Conservation (phyloP, 371 early-diverging fungal genomes). For the Mortierella sp. region DNA sequence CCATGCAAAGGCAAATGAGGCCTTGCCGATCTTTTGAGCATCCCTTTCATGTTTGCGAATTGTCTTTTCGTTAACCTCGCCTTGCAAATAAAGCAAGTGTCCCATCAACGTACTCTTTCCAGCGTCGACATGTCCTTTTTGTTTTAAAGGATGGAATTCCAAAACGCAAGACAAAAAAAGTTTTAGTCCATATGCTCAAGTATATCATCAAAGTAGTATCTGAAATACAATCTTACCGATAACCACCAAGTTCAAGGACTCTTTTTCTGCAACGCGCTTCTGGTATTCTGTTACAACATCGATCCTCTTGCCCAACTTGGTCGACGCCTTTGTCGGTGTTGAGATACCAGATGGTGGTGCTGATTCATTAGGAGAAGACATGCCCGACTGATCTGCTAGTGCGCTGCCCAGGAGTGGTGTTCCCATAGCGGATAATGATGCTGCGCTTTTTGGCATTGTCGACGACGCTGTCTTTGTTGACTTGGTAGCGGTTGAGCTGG, state of each 20-base stretch:
- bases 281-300: constrained; percentile 81
- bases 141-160: neutral
- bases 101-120: constrained; percentile 99
- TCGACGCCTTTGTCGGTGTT: constrained; percentile 55
- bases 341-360: constrained; percentile 51
- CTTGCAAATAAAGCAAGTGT: constrained; percentile 89
- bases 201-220: too few species aligned
- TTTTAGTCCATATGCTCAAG: neutral
- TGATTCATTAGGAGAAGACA: constrained; percentile 33
- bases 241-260: constrained; percentile 84
- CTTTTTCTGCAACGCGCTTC: constrained; percentile 76
- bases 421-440: constrained; percentile 6
- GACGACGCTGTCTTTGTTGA: constrained; percentile 3
- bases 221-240: constrained; percentile 83
- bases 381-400: constrained; percentile 23
- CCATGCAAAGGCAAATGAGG: constrained; percentile 96
- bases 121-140: constrained; percentile 97
- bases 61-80: constrained; percentile 90
- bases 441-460: constrained; percentile 1
- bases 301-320: constrained; percentile 66
- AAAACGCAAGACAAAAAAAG: neutral
- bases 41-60: constrained; percentile 95
- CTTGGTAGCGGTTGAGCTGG: neutral
- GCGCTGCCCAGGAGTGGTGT: constrained; percentile 12
- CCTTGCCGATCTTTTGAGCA: constrained; percentile 92